Conservation (phyloP, 768 basidiomycete genomes). For the Chiua virens region DNA sequence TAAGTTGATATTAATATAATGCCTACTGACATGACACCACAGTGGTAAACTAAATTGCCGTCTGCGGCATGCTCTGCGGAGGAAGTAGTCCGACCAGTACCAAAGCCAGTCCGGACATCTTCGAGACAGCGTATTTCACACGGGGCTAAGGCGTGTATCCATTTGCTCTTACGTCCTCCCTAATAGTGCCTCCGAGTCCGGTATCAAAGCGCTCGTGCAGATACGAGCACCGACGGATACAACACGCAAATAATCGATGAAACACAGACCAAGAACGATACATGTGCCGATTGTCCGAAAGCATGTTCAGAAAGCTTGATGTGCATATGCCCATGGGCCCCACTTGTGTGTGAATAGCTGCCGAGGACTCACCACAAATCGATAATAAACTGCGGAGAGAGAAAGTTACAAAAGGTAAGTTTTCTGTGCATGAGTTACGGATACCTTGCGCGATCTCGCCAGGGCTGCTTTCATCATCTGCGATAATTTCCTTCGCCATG, state of each 20-base stretch:
- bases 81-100: slow-evolving; percentile 22
- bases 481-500: slow-evolving; percentile 14
- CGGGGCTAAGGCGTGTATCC: slow-evolving; percentile 7
- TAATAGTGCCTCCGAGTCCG: not conserved
- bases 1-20: slow-evolving; percentile 28
- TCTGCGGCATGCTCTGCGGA: slow-evolving; percentile 15
- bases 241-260: slow-evolving; percentile 25
- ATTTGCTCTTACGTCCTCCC: slow-evolving; percentile 8
- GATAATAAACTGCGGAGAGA: slow-evolving; percentile 19
- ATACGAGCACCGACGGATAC: slow-evolving; percentile 9
- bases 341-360: slow-evolving; percentile 2
- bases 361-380: slow-evolving; percentile 18
- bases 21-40: slow-evolving; percentile 27
- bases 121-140: slow-evolving; percentile 4
- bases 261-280: slow-evolving; percentile 16
- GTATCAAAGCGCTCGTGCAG: slow-evolving; percentile 10
- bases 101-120: slow-evolving; percentile 11
- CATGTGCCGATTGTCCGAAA: slow-evolving; percentile 10
- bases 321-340: not conserved
- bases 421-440: not conserved
- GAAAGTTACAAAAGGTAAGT: slow-evolving; percentile 22
- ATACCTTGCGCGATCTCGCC: slow-evolving; percentile 26
- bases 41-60: slow-evolving; percentile 24
- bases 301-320: slow-evolving; percentile 5
- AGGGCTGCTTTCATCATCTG: slow-evolving; percentile 19